Evolutionary conservation across 2,329 filamentous ascomycete species (phyloP).

Genomic region (Metarhizium rileyi): DNA sequence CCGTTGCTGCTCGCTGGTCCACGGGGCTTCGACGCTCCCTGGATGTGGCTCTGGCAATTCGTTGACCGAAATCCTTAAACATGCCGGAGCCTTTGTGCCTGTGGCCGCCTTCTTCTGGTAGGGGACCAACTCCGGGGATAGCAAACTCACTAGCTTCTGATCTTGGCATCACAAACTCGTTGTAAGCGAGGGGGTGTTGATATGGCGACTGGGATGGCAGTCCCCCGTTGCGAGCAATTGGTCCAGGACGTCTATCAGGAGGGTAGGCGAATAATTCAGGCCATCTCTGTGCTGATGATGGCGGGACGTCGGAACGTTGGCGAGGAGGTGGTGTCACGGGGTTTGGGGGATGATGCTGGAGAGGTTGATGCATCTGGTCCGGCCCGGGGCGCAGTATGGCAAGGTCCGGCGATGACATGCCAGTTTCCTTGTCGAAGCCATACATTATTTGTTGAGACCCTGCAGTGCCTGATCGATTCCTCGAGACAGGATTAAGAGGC

Average conservation of each 20-base stretch:
- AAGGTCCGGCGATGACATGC: constrained; percentile 14
- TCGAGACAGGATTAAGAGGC: constrained; percentile 31
- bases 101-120: constrained; percentile 26
- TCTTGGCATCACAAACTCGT: constrained; percentile 25
- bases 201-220: constrained; percentile 11
- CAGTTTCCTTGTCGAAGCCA: constrained; percentile 44
- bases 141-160: constrained; percentile 30
- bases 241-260: constrained; percentile 4
- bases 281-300: constrained; percentile 40
- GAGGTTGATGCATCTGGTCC: constrained; percentile 15
- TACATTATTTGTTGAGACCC: constrained; percentile 21
- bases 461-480: constrained; percentile 23
- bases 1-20: constrained; percentile 10
- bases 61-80: constrained; percentile 42
- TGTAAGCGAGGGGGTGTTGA: constrained; percentile 8
- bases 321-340: not conserved
- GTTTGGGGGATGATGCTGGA: not conserved
- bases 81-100: constrained; percentile 31
- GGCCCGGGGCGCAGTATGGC: constrained; percentile 8
- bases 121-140: constrained; percentile 25
- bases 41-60: constrained; percentile 26
- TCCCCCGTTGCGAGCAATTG: constrained; percentile 6
- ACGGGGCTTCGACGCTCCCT: constrained; percentile 21
- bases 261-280: constrained; percentile 33
- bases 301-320: constrained; percentile 30